Evolutionary conservation across 306 rosid genomes (phyloP).

Genomic region (Gastrolobium bilobum): DNA sequence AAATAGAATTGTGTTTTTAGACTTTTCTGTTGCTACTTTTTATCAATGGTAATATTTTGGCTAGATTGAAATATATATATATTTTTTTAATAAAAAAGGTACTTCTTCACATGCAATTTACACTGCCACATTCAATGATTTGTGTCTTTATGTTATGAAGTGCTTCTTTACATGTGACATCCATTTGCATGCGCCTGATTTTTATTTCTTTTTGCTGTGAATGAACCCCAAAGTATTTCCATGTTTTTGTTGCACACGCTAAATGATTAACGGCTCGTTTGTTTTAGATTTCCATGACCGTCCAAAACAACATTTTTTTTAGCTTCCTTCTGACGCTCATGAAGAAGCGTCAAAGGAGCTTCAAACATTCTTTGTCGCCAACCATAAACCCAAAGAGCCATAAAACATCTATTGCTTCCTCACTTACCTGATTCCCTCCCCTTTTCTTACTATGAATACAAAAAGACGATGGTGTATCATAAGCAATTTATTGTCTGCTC

Average conservation of each 20-base stretch:
- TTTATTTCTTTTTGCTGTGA: not conserved
- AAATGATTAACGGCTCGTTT: conserved; percentile 1
- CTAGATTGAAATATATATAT: not conserved
- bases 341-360: conserved; percentile 28
- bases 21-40: not conserved
- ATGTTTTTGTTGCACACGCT: conserved; percentile 33
- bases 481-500: conserved; percentile 1
- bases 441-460: not conserved
- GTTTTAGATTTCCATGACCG: conserved; percentile 3
- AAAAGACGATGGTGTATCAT: conserved; percentile 4
- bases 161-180: conserved; percentile 36
- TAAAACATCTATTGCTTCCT: conserved; percentile 18
- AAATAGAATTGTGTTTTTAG: conserved; percentile 23
- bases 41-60: conserved; percentile 18
- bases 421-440: not conserved
- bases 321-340: not conserved
- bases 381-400: not conserved
- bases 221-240: conserved; percentile 18
- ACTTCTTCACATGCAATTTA: conserved; percentile 39
- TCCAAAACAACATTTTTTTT: not conserved
- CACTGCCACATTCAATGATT: not conserved
- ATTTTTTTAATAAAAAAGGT: conserved; percentile 28
- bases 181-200: not conserved
- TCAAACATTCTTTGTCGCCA: conserved; percentile 7
- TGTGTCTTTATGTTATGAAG: conserved; percentile 20